Percentiles rank a stretch among this genome's conserved stretches.
These are phyloP conservation scores for Boechera stricta DNA, from an alignment of 345 rosid genomes.

Conservation along the genomic window DNA sequence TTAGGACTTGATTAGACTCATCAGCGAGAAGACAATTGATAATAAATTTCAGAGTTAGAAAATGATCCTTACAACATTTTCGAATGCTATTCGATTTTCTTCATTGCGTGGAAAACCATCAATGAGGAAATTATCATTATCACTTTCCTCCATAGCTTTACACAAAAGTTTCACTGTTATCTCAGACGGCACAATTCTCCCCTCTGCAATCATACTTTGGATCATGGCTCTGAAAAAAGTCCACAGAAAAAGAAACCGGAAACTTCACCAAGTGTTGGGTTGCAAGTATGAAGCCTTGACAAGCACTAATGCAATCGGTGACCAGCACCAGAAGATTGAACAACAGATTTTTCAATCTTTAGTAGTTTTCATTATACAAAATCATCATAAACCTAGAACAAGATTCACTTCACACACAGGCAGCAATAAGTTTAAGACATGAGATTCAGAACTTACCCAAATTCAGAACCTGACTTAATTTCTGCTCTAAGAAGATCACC, in stretches of 20 bases:
- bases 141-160: conserved; percentile 64
- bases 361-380: not conserved
- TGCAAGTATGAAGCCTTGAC: too few relatives aligned
- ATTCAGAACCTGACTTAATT: conserved; percentile 74
- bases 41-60: not conserved
- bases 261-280: not conserved
- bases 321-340: too few relatives aligned
- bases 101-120: conserved; percentile 92
- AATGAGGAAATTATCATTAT: conserved; percentile 69
- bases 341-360: too few relatives aligned
- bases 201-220: conserved; percentile 66
- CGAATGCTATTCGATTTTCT: conserved; percentile 77
- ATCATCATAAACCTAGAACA: conserved; percentile 2
- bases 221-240: conserved; percentile 61
- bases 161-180: conserved; percentile 81
- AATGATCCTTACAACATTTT: conserved; percentile 57
- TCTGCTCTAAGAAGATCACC: conserved; percentile 87
- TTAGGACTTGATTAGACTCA: conserved; percentile 11
- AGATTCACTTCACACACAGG: not conserved
- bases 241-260: not conserved
- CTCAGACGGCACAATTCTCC: conserved; percentile 89
- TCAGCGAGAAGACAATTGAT: not conserved
- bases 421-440: conserved; percentile 13
- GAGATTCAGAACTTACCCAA: conserved; percentile 58
- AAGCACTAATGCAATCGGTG: too few relatives aligned